phyloP scores from a whole-genome alignment of 169 alveolate species.

The Cryptosporidium sp. region DNA sequence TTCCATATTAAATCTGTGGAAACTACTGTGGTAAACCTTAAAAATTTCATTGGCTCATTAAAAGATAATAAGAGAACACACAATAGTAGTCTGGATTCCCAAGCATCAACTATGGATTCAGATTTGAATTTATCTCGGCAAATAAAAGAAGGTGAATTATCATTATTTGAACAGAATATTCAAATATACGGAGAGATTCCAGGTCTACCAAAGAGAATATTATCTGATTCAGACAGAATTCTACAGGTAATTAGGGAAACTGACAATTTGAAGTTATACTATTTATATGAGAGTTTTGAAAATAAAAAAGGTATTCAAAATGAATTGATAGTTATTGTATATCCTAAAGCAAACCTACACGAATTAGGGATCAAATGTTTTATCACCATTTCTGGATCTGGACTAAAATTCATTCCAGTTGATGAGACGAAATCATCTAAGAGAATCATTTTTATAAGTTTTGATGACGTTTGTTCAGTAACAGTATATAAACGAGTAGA shows the following conservation, averaged over 20 bases:
- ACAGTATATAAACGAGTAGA: background rate
- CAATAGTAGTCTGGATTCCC: constrained; percentile 21
- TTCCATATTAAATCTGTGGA: background rate
- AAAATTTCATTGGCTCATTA: background rate
- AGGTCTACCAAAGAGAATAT: constrained; percentile 5
- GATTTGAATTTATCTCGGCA: background rate
- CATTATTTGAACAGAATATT: constrained; percentile 1
- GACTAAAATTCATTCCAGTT: constrained; percentile 7
- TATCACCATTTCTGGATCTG: background rate
- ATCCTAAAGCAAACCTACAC: constrained; percentile 43
- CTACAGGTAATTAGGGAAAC: background rate
- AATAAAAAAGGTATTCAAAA: background rate
- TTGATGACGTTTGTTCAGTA: constrained; percentile 26
- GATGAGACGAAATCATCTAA: background rate
- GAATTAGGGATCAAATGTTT: constrained; percentile 19
- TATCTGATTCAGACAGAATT: constrained; percentile 7
- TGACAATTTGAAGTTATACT: background rate
- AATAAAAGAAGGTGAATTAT: background rate
- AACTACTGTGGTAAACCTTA: constrained; percentile 14
- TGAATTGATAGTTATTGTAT: constrained; percentile 17
- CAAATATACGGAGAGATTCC: constrained; percentile 22
- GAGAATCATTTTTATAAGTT: constrained; percentile 13
- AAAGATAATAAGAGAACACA: constrained; percentile 17
- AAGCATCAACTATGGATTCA: constrained; percentile 66
- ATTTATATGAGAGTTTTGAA: background rate